These are phyloP conservation scores for Cocos nucifera DNA, from an alignment of 176 grass and related monocot species.

Conservation along the genomic window DNA sequence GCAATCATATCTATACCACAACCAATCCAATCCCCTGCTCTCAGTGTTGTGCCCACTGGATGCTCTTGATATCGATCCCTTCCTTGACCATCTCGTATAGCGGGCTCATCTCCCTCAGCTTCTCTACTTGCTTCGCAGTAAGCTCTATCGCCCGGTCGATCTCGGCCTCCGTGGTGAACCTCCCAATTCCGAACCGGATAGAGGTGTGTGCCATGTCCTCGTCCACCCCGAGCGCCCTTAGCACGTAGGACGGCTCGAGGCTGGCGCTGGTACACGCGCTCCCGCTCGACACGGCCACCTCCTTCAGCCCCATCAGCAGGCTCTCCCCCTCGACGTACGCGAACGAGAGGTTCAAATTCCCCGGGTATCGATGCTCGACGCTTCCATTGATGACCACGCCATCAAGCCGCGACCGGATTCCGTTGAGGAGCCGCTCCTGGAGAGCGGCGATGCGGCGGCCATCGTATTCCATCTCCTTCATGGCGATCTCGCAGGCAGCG, in stretches of 20 bases:
- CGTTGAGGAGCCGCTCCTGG: constrained; percentile 52
- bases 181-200: constrained; percentile 84
- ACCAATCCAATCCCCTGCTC: no score
- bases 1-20: no score
- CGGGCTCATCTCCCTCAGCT: constrained; percentile 90
- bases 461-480: constrained; percentile 84
- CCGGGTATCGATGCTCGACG: constrained; percentile 80
- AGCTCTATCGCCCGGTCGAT: constrained; percentile 73
- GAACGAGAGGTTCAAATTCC: constrained; percentile 86
- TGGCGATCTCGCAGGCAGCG: constrained; percentile 68
- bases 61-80: constrained; percentile 81
- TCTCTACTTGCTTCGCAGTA: constrained; percentile 72
- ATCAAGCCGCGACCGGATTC: constrained; percentile 50
- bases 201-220: constrained; percentile 98
- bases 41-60: constrained; percentile 82
- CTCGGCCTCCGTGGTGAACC: constrained; percentile 88
- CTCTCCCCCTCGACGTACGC: constrained; percentile 93
- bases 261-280: constrained; percentile 95
- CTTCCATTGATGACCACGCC: constrained; percentile 82
- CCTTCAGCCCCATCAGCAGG: constrained; percentile 90
- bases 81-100: constrained; percentile 99
- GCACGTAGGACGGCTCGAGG: constrained; percentile 78
- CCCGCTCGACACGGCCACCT: constrained; percentile 88
- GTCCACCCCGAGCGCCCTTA: constrained; percentile 75
- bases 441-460: constrained; percentile 25